A percentile compares a stretch with the other conserved stretches of the same genome.
These are phyloP conservation scores for Trametes cinnabarina DNA, from an alignment of 768 basidiomycete species.

Conservation along the genomic window DNA sequence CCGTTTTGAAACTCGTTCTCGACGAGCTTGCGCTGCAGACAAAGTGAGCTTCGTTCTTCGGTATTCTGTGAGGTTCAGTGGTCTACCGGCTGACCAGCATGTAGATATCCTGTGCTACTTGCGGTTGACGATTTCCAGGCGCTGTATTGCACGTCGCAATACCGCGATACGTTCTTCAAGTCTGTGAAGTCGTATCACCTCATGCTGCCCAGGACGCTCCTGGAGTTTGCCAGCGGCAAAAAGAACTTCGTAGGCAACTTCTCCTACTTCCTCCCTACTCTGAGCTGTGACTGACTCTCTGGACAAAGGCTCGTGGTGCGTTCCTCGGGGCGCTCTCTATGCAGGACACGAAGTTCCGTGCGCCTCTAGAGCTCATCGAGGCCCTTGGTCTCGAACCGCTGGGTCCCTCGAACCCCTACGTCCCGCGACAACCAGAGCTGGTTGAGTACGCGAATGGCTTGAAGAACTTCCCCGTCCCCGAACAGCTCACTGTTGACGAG, in stretches of 20 bases:
- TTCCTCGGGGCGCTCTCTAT: conserved; percentile 69
- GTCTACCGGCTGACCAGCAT: not conserved
- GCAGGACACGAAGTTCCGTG: conserved; percentile 55
- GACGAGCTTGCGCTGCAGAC: conserved; percentile 62
- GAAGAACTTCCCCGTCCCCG: conserved; percentile 51
- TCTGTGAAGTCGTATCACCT: conserved; percentile 74
- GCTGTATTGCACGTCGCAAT: conserved; percentile 63
- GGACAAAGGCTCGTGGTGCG: conserved; percentile 59
- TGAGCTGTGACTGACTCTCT: not conserved
- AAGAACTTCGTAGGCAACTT: conserved; percentile 56
- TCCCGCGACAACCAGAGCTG: conserved; percentile 49
- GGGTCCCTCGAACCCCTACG: conserved; percentile 51
- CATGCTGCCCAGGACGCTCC: conserved; percentile 69
- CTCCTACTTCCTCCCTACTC: not conserved
- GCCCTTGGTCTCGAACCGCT: conserved; percentile 49
- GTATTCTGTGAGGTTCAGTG: not conserved
- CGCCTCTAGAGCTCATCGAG: conserved; percentile 63
- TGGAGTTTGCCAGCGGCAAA: conserved; percentile 77
- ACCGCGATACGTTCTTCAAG: conserved; percentile 71
- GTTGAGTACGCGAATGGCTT: conserved; percentile 55
- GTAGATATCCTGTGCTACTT: conserved; percentile 73
- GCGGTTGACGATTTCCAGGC: conserved; percentile 90
- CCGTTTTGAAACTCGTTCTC: conserved; percentile 58
- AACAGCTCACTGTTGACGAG: conserved; percentile 59
- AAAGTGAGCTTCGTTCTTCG: conserved; percentile 46